Evolutionary conservation across 208 protist species (phyloP), one percentile per base, ranked within the genome.

Genomic region (Trypanosomatidae sp.): DNA sequence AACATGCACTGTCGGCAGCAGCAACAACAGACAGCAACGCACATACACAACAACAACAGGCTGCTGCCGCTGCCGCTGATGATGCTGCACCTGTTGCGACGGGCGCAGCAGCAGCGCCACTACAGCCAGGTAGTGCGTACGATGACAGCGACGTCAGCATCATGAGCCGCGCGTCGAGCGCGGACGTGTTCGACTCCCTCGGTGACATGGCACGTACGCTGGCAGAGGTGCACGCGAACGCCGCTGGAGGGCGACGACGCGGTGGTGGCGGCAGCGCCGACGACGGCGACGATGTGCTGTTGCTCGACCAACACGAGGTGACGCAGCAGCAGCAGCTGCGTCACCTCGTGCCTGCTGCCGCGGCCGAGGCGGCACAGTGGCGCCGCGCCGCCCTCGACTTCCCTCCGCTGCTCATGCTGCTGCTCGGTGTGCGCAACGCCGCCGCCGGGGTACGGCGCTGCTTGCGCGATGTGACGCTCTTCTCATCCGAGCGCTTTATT

Each of bases 401-500:
- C 41, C 69, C 61, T 33, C 57, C 71, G 25, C 21, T 63, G 13
- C 61, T 85, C 21, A 83, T 88, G 68, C 33, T 77, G 28, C 52
- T 88, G 41, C 63, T 88, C 6, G 71, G 63, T n/a, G 48, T 86
- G 15, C 77, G 82, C 33, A 88, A 61, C 62, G 27, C 74, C 28
- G 61, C 71, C 15, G 74, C 82, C 0, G 74, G 67, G 33, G 55
- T 53, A 25, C 77, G 82, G 16, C 77, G 78, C 35, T 63, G 85
- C 48, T 48, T 88, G 42, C 82, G 77, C 22, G 82, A 91, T 46
- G 33, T 71, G 46, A 65, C 66, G 10, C 54, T 91, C 20, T 15
- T 91, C 45, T 83, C 71, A 3, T 70, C 82, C 20, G 68, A 88
- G 52, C 61, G 56, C 13, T 83, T 91, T 27, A 54, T 64, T 13